Evolutionary conservation across 2,329 filamentous ascomycete species (phyloP), one percentile per base, ranked within the genome.

Genomic region (Colletotrichum chrysophilum): DNA sequence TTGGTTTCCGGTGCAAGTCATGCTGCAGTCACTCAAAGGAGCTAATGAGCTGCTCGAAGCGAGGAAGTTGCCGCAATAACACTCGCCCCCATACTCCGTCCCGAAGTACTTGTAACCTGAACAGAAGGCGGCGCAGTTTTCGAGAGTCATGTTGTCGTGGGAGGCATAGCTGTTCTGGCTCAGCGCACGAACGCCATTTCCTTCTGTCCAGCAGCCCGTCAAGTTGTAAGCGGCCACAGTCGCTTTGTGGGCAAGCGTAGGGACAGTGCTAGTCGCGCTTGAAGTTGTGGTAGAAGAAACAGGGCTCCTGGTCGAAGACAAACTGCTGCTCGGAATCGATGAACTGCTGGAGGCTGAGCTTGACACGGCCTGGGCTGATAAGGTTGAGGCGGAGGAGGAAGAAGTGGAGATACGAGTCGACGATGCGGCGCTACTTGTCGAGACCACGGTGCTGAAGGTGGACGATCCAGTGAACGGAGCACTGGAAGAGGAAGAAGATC

Each of bases 171-270:
- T 74, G n/a, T 71, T 77, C 38, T 81, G 80, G 26, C 76, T 71
- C 13, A 87, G 82, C 4, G 85, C 85, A 16, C 86, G 82, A 28
- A 78, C 81, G 6, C 81, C 81, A 12, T 79, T 74, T 14, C 83
- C 82, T 71, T 88, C 85, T 4, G 81, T 83, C 82, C 84, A 87
- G 81, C 86, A 88, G 38, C 86, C 86, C 18, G 84, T 80, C 26
- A 86, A 79, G 9, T 79, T 79, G 77, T 83, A 86, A 36, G 78
- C 77, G 7, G 78, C 74, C 9, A 83, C 77, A 10, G 80, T 81
- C 1, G 84, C 81, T 61, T 80, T 80, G 52, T 84, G 79, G n/a
- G 77, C 77, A 5, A 78, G 77, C 4, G 78, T 67, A 1, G 78
- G 66, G 7, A 52, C 26, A 30, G 61, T 62, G 30, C n/a, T 75